These are phyloP conservation scores for Kazachstania sp. DNA, from an alignment of 1,139 yeast species.

Conservation along the genomic window DNA sequence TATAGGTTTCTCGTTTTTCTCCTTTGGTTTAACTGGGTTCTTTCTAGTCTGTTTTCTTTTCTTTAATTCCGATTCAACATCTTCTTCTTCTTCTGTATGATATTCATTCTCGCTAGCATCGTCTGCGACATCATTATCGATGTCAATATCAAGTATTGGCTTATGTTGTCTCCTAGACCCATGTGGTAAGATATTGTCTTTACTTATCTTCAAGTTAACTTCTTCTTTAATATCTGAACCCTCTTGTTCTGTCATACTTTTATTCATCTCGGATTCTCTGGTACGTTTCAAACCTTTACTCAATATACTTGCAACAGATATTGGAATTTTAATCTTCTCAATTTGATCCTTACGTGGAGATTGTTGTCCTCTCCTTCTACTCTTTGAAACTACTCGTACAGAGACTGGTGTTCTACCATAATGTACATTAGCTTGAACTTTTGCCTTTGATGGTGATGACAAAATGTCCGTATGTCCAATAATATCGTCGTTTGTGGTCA, in stretches of 20 bases:
- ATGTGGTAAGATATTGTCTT: conserved; percentile 7
- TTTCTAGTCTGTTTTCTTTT: not conserved
- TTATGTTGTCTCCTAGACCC: conserved; percentile 3
- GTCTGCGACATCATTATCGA: not conserved
- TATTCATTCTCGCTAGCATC: conserved; percentile 2
- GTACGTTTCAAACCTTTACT: no score
- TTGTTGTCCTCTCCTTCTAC: not conserved
- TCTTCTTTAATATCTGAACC: not conserved
- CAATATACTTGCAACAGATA: not conserved
- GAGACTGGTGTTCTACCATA: not conserved
- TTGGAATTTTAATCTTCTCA: not conserved
- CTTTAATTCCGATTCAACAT: not conserved
- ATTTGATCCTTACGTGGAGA: conserved; percentile 4
- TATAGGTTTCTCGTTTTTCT: no score
- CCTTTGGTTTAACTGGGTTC: no score
- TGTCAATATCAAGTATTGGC: not conserved
- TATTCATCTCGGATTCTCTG: no score
- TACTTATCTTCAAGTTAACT: conserved; percentile 3
- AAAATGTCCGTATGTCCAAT: conserved; percentile 19
- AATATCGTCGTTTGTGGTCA: conserved; percentile 11
- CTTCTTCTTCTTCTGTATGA: conserved; percentile 1
- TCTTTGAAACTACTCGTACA: not conserved
- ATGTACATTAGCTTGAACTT: not conserved
- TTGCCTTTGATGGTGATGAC: conserved; percentile 18
- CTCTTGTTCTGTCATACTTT: no score